Conservation (phyloP, 306 rosid genomes). For the Clitoria ternatea region DNA sequence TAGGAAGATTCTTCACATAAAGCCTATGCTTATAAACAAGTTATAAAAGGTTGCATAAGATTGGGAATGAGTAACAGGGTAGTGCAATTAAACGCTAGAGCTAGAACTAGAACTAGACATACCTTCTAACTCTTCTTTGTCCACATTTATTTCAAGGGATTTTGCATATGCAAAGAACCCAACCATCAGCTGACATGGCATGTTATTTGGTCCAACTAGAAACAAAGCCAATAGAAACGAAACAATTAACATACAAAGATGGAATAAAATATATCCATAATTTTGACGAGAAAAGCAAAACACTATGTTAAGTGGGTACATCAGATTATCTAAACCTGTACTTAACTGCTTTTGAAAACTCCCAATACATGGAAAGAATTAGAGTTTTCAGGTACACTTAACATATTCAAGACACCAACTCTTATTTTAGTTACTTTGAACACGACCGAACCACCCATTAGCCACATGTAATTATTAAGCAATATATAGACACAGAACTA, state of each 20-base stretch:
- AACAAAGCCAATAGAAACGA: constrained; percentile 30
- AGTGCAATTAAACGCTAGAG: background rate
- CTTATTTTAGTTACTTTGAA: background rate
- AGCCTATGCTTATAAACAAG: background rate
- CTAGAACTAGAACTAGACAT: too few relatives aligned
- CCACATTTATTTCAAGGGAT: constrained; percentile 76
- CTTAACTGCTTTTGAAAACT: background rate
- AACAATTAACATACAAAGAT: background rate
- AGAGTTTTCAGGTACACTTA: background rate
- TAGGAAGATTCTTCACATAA: background rate
- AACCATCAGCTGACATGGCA: constrained; percentile 97
- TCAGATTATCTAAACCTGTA: background rate
- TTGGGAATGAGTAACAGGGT: background rate
- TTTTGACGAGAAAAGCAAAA: background rate
- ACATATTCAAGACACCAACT: background rate
- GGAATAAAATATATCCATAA: background rate
- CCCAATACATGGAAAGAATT: background rate
- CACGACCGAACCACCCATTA: background rate
- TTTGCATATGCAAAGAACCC: constrained; percentile 92
- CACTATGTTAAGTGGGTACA: background rate
- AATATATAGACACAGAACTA: background rate
- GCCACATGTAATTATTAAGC: background rate
- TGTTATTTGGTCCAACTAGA: constrained; percentile 79
- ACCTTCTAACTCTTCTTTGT: constrained; percentile 87
- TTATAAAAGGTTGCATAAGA: background rate